Base-by-base conservation (phyloP, 371 early-diverging fungal species). In the Circinella umbellata region DNA sequence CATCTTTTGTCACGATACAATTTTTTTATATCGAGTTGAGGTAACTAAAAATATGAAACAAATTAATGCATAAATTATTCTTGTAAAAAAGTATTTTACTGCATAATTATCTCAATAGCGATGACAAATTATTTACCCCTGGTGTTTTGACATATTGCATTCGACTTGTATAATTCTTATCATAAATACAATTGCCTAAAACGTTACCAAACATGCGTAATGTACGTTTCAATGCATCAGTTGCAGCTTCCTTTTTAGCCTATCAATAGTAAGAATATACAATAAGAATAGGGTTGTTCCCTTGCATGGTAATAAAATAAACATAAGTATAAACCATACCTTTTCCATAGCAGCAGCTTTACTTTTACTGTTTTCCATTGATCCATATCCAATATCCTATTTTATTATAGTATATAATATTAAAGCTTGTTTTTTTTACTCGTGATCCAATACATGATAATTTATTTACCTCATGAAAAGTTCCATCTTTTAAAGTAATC, bases 161-260 rank as follows among this genome's bases (percentile, higher is more conserved):
- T 36, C 85, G 80, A 66, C 76, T 86, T 48, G 95, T 65, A 79
- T 85, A 98, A 11, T 86, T 83, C 81, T 98, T 98, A 77, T 99
- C 97, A 77, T 98, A 98, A 3, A 97, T 81, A 70, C 99, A 99
- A 71, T 96, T 96, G 17, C 99, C 99, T 54, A 99, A 69, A 9
- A 89, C 89, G 70, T 96, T 96, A 18, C 99, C 99, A 86, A 99
- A 99, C 67, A 88, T 85, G 8, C 95, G 89, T 66, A 99, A 73
- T 0, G 98, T 92, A 49, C 99, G 86, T 81, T 99, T 99, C 37
- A 97, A 68, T 0, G 90, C 98, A 82, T 99, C 99, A 0, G 99
- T 99, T 0, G 88, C 88, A 1, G 99, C 96, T 78, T 98, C 98
- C 72, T 99, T 99, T 73, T 91, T 93, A 6, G 96, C 96, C 87